Base-by-base conservation (phyloP, 768 basidiomycete species). In the Trametes meyenii region DNA sequence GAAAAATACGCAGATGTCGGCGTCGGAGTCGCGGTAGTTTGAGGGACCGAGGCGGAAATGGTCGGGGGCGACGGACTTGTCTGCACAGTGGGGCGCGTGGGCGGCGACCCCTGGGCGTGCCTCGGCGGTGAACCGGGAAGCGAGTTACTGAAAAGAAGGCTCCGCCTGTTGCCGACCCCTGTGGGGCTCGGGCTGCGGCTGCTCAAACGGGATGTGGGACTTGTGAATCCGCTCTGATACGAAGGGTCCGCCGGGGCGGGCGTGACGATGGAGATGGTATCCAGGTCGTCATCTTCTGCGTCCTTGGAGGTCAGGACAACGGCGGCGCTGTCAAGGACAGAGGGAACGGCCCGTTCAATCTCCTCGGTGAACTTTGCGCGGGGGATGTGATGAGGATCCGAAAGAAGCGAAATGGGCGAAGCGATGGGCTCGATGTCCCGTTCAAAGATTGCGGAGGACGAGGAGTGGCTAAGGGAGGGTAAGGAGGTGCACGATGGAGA, bases 391-490 rank as follows among this genome's bases (percentile, higher is more conserved):
- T 92, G 91, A 0, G 91, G 90, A 69, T 91, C 87, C 56, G 68
- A 66, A 57, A 55, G 71, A 72, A 60, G 80, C 74, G 23, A 74
- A 73, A 50, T 74, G 72, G 66, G 78, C 58, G 74, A 61, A 69
- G 81, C 36, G 75, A 81, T 66, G 71, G 87, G 87, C 66, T 94
- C 93, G 64, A 96, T 93, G 72, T 96, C 93, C 38, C 93, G 85
- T 74, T 96, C 93, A 62, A 96, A 96, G 59, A 95, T 96, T 39
- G 93, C 92, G 0, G 92, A 94, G 0, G 90, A 91, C 0, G 90
- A 91, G 0, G 91, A 94, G 68, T 90, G 85, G 52, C 76, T 78
- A 66, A 57, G 65, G 17, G 55, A 50, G 24, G 14, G 51, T 21
- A 48, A 50, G 57, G 17, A 29, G 21, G 50, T 36, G 44, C 19